Evolutionary conservation across 2,329 filamentous ascomycete genomes (phyloP), one percentile per base, ranked within the genome.

Genomic region (Penicillium sp.): DNA sequence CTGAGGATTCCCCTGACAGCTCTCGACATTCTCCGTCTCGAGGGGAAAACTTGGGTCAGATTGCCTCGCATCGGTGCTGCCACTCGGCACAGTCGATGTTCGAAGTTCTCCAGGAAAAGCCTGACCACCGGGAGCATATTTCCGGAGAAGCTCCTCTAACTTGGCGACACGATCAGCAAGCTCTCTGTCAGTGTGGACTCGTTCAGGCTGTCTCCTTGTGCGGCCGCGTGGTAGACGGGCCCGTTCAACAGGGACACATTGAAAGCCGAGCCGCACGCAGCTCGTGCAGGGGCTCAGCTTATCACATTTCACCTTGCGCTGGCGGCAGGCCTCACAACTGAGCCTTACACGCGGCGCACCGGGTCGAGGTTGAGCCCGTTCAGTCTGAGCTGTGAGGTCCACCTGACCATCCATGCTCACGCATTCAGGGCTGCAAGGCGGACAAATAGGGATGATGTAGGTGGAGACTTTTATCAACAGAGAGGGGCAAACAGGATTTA

Each of bases 301-400:
- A 49, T 66, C 63, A 36, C 63, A 68, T 49, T 59, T 65, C 8
- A 65, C 61, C 40, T 67, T 67, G 36, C 64, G 65, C 41, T 59
- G 57, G 22, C 55, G 61, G 46, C 62, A 66, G 22, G 55, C 51
- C 43, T 65, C 61, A 26, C 65, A 68, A 44, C 56, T 63, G 3
- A 67, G 51, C 18, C 59, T 53, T 5, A 63, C 60, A 20, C 40
- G 51, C 22, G 55, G 56, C 5, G 56, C 56, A 10, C 52, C 51
- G 2, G 51, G 47, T 32, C 55, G 52, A 20, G 47, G 38, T 28
- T 45, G 41, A n/a, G 51, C 31, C 29, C 37, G 44, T 34, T 54
- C 48, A 28, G 40, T 14, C 36, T 47, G 39, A 41, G 20, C 41
- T 24, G 43, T 31, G 35, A 29, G 46, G 37, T 51, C 51, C 7